These are phyloP conservation scores for Cyclotella atomus DNA, from an alignment of 108 stramenopile genomes.

Conservation along the genomic window DNA sequence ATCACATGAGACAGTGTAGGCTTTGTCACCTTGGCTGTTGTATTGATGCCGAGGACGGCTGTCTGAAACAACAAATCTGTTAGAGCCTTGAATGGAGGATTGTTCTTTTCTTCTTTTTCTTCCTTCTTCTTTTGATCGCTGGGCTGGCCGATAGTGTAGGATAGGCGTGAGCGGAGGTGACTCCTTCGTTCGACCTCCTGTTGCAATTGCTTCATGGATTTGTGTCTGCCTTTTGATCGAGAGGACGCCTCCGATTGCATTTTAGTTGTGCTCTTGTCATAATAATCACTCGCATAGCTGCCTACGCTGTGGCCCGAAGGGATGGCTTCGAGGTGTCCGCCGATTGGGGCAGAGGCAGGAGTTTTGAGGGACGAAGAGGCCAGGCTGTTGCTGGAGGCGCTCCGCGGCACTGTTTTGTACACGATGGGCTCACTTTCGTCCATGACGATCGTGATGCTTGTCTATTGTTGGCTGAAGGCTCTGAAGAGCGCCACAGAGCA, in stretches of 20 bases:
- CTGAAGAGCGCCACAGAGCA: too few relatives aligned
- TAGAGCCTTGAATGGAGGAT: constrained; percentile 24
- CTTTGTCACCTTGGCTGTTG: constrained; percentile 43
- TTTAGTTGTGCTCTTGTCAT: too few relatives aligned
- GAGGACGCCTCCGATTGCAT: background rate
- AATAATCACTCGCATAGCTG: too few relatives aligned
- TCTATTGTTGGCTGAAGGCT: too few relatives aligned
- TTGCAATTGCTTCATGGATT: background rate
- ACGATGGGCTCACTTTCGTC: too few relatives aligned
- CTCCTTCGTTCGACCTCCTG: background rate
- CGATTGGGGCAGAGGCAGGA: constrained; percentile 30
- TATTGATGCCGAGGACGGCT: constrained; percentile 42
- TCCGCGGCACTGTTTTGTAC: too few relatives aligned
- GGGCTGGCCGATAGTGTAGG: background rate
- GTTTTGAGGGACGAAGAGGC: constrained; percentile 25
- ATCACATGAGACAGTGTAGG: constrained; percentile 43
- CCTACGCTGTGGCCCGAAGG: background rate
- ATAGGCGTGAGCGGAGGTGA: background rate
- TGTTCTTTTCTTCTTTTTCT: background rate
- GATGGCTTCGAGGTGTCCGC: background rate
- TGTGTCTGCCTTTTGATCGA: background rate
- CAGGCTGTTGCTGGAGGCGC: too few relatives aligned
- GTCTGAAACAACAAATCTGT: constrained; percentile 43
- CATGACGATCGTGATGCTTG: too few relatives aligned
- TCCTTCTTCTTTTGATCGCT: background rate